Percentiles rank a stretch among this genome's conserved stretches.
These are phyloP conservation scores for Eucommia ulmoides DNA, from an alignment of 257 asterid species.

Conservation along the genomic window DNA sequence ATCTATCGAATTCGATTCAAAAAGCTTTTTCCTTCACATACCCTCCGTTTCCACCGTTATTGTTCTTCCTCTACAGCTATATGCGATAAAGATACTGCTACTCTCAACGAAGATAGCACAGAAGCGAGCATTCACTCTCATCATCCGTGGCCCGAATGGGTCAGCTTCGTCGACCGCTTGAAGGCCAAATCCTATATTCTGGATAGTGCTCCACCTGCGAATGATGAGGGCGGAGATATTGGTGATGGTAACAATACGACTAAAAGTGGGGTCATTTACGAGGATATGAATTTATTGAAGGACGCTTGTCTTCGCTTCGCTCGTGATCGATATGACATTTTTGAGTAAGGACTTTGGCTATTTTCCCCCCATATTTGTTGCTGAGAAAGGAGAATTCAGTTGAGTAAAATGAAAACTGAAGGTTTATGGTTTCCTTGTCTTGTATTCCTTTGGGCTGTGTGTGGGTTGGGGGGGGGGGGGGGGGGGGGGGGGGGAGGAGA, in stretches of 20 bases:
- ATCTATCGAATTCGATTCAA: conserved; percentile 14
- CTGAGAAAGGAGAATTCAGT: background rate
- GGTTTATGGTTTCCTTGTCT: background rate
- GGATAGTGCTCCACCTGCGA: conserved; percentile 5
- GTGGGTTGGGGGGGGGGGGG: conserved; percentile 1
- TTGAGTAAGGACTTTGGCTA: conserved; percentile 34
- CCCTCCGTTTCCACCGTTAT: conserved; percentile 28
- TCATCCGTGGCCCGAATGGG: conserved; percentile 99
- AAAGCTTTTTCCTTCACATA: conserved; percentile 9
- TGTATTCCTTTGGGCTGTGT: background rate
- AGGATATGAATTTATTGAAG: conserved; percentile 45
- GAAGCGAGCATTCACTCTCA: conserved; percentile 9
- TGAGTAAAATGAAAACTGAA: background rate
- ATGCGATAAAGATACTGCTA: conserved; percentile 14
- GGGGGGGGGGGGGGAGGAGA: too few relatives aligned
- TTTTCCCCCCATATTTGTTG: background rate
- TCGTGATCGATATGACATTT: conserved; percentile 78
- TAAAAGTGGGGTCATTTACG: conserved; percentile 23
- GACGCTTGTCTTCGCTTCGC: conserved; percentile 66
- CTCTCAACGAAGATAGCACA: conserved; percentile 5
- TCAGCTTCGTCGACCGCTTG: conserved; percentile 52
- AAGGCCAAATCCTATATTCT: conserved; percentile 57
- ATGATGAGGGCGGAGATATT: conserved; percentile 8
- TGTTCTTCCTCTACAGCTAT: conserved; percentile 27
- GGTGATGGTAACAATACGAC: conserved; percentile 7